Base-by-base conservation (phyloP, 495 filamentous ascomycete species). In the Filosporella fistucella region DNA sequence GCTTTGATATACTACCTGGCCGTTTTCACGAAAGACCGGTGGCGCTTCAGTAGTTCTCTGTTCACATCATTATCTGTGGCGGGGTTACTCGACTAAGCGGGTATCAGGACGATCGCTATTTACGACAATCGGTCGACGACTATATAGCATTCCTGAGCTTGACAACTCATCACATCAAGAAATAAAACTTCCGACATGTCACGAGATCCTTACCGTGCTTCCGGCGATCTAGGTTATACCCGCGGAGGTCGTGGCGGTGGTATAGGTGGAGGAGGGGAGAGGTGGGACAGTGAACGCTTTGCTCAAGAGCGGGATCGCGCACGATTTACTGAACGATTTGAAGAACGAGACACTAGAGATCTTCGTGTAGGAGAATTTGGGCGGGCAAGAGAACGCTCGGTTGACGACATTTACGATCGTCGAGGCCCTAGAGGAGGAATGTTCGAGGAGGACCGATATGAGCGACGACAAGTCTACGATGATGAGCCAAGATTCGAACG, bases 401-500 rank as follows among this genome's bases (percentile, higher is more conserved):
- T 65, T 23, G 57, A 63, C 35, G 65, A 63, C 37, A 41, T 61
- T 25, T 62, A 60, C 38, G 55, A 60, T 34, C 51, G 51, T 30
- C 64, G 65, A 51, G 70, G 67, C 45, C 61, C 58, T 12, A 54
- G 61, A 30, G 72, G 73, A 8, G n/a, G n/a, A n/a, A n/a, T n/a
- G n/a, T 57, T 20, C 18, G 54, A 57, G 38, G 72, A 74, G 36
- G 74, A 77, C 12, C 68, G 69, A 20, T 80, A 78, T 54, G 70
- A 68, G 41, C 65, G 70, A 42, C 58, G 75, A 47, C 65, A 70
- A 36, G 69, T 71, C 23, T 68, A 78, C 49, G 65, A 70, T 25
- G 76, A 80, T 37, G 68, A 74, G 24, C 77, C 76, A 10, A 75
- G 75, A 33, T 72, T 73, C 28, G 68, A 69, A 21, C 75, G 78